Conservation (phyloP, 139 green algal species). For the Micractinium conductrix region DNA sequence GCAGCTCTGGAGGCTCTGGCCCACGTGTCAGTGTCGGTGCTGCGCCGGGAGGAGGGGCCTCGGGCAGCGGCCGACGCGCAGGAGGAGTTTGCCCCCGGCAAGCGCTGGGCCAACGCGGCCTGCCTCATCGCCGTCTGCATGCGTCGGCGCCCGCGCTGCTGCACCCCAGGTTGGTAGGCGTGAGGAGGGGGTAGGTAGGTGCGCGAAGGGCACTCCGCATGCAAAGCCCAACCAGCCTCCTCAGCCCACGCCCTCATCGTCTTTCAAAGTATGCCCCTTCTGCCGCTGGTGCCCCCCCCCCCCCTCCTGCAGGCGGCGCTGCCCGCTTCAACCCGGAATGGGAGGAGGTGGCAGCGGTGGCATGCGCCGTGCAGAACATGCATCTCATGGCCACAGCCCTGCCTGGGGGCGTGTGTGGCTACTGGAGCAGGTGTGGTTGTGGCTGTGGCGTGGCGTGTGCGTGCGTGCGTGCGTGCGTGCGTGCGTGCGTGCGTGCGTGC, state of each 20-base stretch:
- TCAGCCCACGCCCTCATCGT: too few species aligned
- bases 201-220: background rate
- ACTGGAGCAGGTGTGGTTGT: background rate
- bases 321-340: background rate
- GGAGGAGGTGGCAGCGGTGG: background rate
- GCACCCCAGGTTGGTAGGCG: background rate
- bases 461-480: too few species aligned
- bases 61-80: background rate
- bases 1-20: background rate
- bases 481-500: too few species aligned
- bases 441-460: too few species aligned
- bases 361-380: background rate
- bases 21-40: background rate
- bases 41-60: background rate
- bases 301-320: background rate
- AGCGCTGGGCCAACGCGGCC: background rate
- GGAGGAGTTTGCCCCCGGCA: background rate
- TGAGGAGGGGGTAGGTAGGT: background rate
- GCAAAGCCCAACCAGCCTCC: too few species aligned
- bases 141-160: background rate
- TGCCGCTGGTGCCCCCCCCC: background rate
- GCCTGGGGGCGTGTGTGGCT: background rate
- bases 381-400: background rate
- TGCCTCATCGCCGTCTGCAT: background rate
- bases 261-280: background rate